Evolutionary conservation across 148 eudicot species (phyloP).

Genomic region (Drosera capensis): DNA sequence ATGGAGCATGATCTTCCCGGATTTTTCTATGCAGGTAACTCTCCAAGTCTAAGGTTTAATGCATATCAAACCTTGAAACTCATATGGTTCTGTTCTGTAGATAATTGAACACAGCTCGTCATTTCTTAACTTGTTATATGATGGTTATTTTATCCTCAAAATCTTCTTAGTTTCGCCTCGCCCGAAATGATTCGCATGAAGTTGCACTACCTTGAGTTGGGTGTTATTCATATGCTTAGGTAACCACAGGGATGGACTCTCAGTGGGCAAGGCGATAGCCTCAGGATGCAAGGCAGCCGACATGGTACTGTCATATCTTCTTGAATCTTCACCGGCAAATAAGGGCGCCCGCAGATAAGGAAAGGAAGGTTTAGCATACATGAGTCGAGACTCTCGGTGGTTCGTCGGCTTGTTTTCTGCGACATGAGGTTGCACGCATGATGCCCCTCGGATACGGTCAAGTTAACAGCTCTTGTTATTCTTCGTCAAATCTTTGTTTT

Average conservation of each 20-base stretch:
- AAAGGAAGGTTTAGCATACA: no score
- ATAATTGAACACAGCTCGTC: no score
- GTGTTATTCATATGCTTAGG: slow-evolving; percentile 34
- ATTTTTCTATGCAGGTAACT: slow-evolving; percentile 77
- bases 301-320: not conserved
- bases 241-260: slow-evolving; percentile 34
- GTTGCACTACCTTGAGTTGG: not conserved
- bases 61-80: not conserved
- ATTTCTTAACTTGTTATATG: no score
- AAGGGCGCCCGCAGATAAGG: not conserved
- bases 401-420: no score
- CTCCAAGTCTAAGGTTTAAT: not conserved
- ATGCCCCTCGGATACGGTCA: no score
- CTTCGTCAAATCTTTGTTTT: no score
- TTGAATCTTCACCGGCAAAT: not conserved
- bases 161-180: not conserved
- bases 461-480: no score
- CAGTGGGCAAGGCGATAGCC: slow-evolving; percentile 1
- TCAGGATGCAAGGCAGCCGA: not conserved
- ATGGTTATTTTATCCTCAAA: not conserved
- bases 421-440: no score
- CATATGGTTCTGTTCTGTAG: not conserved
- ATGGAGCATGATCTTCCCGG: slow-evolving; percentile 89
- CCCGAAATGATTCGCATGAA: not conserved
- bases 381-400: no score